Conservation (phyloP, 352 stramenopile species). For the Phytophthora chlamydospora region DNA sequence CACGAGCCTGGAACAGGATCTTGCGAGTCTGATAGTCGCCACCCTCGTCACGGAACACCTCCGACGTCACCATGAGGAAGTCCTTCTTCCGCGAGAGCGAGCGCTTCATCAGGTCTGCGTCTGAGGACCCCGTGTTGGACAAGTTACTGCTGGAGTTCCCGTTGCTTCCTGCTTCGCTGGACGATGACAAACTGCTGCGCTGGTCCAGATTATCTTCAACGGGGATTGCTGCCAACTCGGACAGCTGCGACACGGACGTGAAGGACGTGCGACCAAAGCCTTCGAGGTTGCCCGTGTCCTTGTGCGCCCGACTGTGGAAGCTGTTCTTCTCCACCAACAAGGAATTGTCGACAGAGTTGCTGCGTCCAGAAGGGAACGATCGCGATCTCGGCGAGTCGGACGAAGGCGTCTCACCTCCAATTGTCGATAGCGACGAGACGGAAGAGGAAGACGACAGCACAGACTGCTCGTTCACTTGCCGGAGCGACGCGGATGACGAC, state of each 20-base stretch:
- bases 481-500: conserved; percentile 44
- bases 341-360: conserved; percentile 55
- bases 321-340: conserved; percentile 59
- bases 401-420: conserved; percentile 34
- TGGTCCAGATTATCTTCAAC: conserved; percentile 34
- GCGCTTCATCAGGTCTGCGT: conserved; percentile 82
- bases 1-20: conserved; percentile 86
- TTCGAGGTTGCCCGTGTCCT: conserved; percentile 54
- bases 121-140: conserved; percentile 40
- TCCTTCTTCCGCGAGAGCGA: conserved; percentile 89
- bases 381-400: conserved; percentile 36
- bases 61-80: conserved; percentile 91
- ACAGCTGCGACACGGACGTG: conserved; percentile 71
- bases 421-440: conserved; percentile 40
- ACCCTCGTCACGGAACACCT: conserved; percentile 87
- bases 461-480: conserved; percentile 43
- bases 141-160: conserved; percentile 26
- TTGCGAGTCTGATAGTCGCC: conserved; percentile 90
- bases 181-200: conserved; percentile 58
- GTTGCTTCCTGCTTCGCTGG: conserved; percentile 44
- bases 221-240: conserved; percentile 44
- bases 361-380: conserved; percentile 38
- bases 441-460: conserved; percentile 50
- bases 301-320: conserved; percentile 43
- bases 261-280: conserved; percentile 78